Evolutionary conservation across 768 basidiomycete species (phyloP), one percentile per base, ranked within the genome.

Genomic region (Termitomyces sp.): DNA sequence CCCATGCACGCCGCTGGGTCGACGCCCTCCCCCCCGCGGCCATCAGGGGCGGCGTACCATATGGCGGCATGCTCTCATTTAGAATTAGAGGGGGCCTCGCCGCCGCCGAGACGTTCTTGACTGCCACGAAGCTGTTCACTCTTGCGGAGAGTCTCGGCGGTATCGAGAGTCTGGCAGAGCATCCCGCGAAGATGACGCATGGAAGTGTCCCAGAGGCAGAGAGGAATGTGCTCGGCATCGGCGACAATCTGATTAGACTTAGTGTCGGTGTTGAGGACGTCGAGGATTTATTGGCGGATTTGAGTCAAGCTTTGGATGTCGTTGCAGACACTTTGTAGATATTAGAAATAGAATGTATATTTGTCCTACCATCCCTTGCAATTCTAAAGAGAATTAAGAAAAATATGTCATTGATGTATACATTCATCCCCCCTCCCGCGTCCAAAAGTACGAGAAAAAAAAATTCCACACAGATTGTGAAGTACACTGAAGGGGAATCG

Each of bases 61-160:
- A 86, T 67, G 88, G 91, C 9, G 95, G 96, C 5, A 94, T 98
- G 87, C 80, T 98, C 53, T 84, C 87, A 76, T 93, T 82, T 81
- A 86, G 60, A 77, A 85, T 77, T 73, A 84, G 47, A 74, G 90
- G 84, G 1, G 79, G 84, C 1, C 68, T 72, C 30, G 66, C 59
- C 47, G 78, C 81, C 60, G 87, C 90, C 2, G 80, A 87, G 52
- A 74, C 65, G 58, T 94, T 97, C 74, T 68, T 95, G 56, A 82
- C 81, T 0, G 69, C 80, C 0, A 78, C 85, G 4, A 70, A 81
- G 28, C 67, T 95, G 35, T 94, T 94, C 66, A 79, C 86, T 26
- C 77, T 98, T 13, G 95, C 94, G 0, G 94, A 95, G 79, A 86
- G 84, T 26, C 72, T 98, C 5, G 96, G 96, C 1, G 96, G 94